phyloP scores from a whole-genome alignment of 2,329 filamentous ascomycete species.

The Penicillium verrucosum region DNA sequence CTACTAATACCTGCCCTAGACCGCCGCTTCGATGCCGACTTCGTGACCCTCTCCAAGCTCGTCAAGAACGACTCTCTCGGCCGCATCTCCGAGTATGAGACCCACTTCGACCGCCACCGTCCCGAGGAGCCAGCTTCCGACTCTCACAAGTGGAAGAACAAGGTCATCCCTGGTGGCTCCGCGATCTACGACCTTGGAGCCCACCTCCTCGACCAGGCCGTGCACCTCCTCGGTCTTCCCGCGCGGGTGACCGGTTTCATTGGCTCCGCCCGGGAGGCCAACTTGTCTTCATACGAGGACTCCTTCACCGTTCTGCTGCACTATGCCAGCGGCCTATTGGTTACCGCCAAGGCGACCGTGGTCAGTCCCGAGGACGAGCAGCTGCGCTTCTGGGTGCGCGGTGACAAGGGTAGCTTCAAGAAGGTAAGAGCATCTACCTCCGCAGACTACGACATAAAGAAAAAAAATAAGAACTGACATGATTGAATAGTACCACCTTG shows the following conservation, averaged over 20 bases:
- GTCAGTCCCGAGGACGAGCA: slow-evolving; percentile 67
- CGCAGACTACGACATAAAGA: too few relatives aligned
- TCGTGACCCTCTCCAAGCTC: slow-evolving; percentile 65
- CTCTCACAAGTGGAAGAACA: slow-evolving; percentile 62
- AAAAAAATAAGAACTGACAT: background rate
- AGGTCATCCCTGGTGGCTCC: slow-evolving; percentile 63
- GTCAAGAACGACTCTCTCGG: slow-evolving; percentile 60
- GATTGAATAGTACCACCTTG: slow-evolving; percentile 51
- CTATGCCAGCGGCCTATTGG: slow-evolving; percentile 62
- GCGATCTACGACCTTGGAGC: slow-evolving; percentile 72
- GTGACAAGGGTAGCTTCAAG: slow-evolving; percentile 70
- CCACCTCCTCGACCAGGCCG: slow-evolving; percentile 73
- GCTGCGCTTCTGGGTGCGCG: slow-evolving; percentile 73
- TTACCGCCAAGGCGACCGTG: slow-evolving; percentile 66
- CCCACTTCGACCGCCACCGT: slow-evolving; percentile 75
- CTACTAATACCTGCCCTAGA: slow-evolving; percentile 36
- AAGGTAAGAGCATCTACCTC: slow-evolving; percentile 51
- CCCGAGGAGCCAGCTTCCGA: slow-evolving; percentile 50
- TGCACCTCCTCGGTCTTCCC: slow-evolving; percentile 67
- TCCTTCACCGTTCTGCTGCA: slow-evolving; percentile 61
- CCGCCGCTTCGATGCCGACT: slow-evolving; percentile 75
- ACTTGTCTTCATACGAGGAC: slow-evolving; percentile 50
- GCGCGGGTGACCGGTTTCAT: slow-evolving; percentile 65
- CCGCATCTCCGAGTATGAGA: slow-evolving; percentile 72
- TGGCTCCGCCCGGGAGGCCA: slow-evolving; percentile 61